These are phyloP conservation scores for Meyerozyma elateridarum DNA, from an alignment of 1,139 yeast species.

Conservation along the genomic window DNA sequence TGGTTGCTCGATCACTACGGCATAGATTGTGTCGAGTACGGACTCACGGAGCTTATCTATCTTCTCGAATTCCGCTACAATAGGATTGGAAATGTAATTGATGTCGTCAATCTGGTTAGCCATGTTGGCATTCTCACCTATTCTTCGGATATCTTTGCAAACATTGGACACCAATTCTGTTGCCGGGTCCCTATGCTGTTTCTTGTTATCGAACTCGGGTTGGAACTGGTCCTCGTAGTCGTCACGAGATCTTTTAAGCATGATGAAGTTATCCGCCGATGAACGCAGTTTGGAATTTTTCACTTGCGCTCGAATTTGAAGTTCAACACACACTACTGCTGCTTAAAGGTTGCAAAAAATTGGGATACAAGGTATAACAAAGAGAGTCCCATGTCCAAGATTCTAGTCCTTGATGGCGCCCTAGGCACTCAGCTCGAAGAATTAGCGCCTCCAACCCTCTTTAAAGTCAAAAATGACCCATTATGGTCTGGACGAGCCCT, in stretches of 20 bases:
- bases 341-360: background rate
- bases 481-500: slow-evolving; percentile 64
- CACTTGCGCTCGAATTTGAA: background rate
- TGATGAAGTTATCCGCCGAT: background rate
- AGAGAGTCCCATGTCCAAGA: no score
- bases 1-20: slow-evolving; percentile 82
- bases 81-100: slow-evolving; percentile 61
- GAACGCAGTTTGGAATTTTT: background rate
- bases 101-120: slow-evolving; percentile 57
- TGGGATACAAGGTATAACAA: no score
- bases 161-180: slow-evolving; percentile 39
- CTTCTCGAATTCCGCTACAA: slow-evolving; percentile 63
- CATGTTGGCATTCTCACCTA: slow-evolving; percentile 60
- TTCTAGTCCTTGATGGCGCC: slow-evolving; percentile 1
- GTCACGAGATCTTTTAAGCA: slow-evolving; percentile 8
- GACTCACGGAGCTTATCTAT: slow-evolving; percentile 60
- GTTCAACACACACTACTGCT: background rate
- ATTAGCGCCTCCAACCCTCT: background rate
- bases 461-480: slow-evolving; percentile 25
- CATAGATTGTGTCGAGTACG: slow-evolving; percentile 58
- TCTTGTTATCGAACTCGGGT: slow-evolving; percentile 19
- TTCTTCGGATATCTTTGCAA: slow-evolving; percentile 54
- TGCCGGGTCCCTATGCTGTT: slow-evolving; percentile 40
- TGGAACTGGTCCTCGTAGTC: slow-evolving; percentile 13
- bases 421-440: background rate